A percentile compares a stretch with the other conserved stretches of the same genome.
Conservation (phyloP, 768 basidiomycete genomes). For the Lactarius sanguifluus region DNA sequence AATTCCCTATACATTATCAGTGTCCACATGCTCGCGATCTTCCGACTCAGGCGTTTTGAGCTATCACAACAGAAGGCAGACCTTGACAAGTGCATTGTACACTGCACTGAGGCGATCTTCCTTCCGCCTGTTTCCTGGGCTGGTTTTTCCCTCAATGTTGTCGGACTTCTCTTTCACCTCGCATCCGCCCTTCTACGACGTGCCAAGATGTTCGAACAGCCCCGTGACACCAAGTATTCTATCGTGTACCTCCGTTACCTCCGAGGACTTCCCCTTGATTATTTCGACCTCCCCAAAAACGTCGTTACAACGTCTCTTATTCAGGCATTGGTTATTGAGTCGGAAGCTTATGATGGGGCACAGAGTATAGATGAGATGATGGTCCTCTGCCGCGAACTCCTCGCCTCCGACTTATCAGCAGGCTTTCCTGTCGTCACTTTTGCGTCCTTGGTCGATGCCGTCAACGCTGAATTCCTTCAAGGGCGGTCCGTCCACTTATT, state of each 20-base stretch:
- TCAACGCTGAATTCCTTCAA: not conserved
- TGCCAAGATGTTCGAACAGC: too few relatives aligned
- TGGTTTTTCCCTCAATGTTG: not conserved
- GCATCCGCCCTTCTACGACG: too few relatives aligned
- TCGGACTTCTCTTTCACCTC: too few relatives aligned
- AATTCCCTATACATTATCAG: not conserved
- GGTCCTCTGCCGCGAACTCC: constrained; percentile 5
- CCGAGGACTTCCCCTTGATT: not conserved
- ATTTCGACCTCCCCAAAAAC: not conserved
- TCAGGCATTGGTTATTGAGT: not conserved
- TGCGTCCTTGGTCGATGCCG: not conserved
- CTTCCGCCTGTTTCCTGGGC: not conserved
- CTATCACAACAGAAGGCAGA: not conserved
- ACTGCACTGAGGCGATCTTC: not conserved
- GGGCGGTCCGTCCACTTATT: not conserved
- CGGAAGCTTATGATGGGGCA: not conserved
- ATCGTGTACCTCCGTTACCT: too few relatives aligned
- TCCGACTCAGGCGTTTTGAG: not conserved
- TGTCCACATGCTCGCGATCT: not conserved
- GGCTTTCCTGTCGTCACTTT: not conserved
- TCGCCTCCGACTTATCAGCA: not conserved
- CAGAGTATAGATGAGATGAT: not conserved
- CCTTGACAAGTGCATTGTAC: not conserved
- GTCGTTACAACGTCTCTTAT: not conserved
- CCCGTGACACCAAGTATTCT: too few relatives aligned